Conservation (phyloP, 139 green algal genomes). For the Coccomyxa sp. region DNA sequence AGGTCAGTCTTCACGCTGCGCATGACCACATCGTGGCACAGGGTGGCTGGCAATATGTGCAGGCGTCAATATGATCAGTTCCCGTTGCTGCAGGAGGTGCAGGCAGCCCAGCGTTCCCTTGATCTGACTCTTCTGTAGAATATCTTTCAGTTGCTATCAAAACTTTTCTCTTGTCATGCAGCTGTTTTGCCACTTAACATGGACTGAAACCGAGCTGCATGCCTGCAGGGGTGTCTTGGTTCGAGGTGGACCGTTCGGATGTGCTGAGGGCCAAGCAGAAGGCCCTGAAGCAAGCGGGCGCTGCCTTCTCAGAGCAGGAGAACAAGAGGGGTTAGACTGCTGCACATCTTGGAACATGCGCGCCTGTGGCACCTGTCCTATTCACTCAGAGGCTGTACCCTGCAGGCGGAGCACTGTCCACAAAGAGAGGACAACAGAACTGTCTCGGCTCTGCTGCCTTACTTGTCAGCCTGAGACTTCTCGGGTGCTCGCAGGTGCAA, state of each 20-base stretch:
- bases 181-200: not conserved
- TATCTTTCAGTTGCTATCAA: too few species aligned
- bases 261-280: conserved; percentile 5
- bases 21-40: too few species aligned
- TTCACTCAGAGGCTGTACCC: too few species aligned
- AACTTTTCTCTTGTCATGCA: too few species aligned
- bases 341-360: not conserved
- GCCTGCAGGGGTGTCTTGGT: conserved; percentile 3
- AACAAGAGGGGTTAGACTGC: not conserved
- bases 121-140: too few species aligned
- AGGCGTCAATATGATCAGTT: too few species aligned
- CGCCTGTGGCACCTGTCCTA: not conserved
- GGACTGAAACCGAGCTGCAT: not conserved
- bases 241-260: conserved; percentile 6
- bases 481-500: not conserved
- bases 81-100: too few species aligned
- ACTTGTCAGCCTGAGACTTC: not conserved
- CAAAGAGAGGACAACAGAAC: too few species aligned
- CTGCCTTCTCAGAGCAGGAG: not conserved
- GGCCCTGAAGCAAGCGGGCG: not conserved
- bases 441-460: not conserved
- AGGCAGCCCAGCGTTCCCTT: too few species aligned
- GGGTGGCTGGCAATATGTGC: too few species aligned
- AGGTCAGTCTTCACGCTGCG: too few species aligned
- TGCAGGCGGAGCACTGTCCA: too few species aligned